phyloP scores from a whole-genome alignment of 73 alveolate genomes.

The Paramecium octaurelia region DNA sequence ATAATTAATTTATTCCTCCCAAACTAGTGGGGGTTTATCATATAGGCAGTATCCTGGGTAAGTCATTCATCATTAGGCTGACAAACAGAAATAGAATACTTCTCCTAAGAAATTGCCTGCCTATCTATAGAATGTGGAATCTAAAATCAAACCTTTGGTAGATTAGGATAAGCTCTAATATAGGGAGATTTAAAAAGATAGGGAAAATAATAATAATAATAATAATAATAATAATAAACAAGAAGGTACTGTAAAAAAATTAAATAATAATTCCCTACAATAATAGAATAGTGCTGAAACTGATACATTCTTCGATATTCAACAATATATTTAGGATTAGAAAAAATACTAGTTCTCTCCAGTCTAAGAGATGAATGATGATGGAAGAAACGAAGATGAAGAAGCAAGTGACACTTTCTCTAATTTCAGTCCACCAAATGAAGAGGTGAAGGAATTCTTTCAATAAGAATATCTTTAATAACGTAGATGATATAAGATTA shows the following conservation, averaged over 20 bases:
- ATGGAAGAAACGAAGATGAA: neutral
- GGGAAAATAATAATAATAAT: neutral
- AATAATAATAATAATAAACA: neutral
- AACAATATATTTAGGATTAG: neutral
- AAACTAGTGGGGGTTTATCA: neutral
- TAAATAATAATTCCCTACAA: neutral
- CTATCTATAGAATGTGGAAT: neutral
- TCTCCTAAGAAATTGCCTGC: constrained; percentile 1
- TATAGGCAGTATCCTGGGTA: neutral
- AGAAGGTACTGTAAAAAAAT: neutral
- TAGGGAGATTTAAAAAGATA: neutral
- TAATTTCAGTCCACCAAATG: constrained; percentile 3
- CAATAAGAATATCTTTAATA: neutral
- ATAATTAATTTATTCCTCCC: neutral
- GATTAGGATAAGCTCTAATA: neutral
- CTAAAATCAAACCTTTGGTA: neutral
- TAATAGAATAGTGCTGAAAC: constrained; percentile 9
- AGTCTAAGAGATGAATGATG: constrained; percentile 30
- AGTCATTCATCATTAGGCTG: neutral
- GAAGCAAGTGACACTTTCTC: constrained; percentile 11
- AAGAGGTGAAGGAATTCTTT: constrained; percentile 11
- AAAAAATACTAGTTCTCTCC: neutral
- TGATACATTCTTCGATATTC: neutral
- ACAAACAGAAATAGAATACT: neutral
- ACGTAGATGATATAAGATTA: neutral